A percentile compares a stretch with the other conserved stretches of the same genome.
Conservation (phyloP, 177 flowering plant species). For the Vitis hybrid region DNA sequence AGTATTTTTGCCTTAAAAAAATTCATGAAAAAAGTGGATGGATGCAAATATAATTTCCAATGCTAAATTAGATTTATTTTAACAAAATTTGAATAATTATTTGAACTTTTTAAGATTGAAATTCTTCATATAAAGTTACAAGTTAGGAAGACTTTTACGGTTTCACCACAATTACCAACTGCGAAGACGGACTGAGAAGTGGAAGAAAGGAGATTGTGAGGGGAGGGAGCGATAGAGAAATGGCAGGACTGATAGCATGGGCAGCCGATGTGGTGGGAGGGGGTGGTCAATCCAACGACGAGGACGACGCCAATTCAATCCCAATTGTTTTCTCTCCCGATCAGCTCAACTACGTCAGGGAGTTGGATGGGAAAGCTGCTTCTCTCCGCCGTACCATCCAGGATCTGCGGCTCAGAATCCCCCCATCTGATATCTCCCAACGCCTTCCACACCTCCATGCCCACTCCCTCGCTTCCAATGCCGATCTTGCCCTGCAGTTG, state of each 20-base stretch:
- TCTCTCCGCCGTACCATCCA: slow-evolving; percentile 76
- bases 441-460: slow-evolving; percentile 96
- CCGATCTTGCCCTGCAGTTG: slow-evolving; percentile 76
- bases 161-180: too few species aligned
- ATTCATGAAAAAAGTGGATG: too few species aligned
- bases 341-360: slow-evolving; percentile 55
- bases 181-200: too few species aligned
- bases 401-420: slow-evolving; percentile 80
- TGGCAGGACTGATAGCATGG: slow-evolving; percentile 97
- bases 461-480: slow-evolving; percentile 85
- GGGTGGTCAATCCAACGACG: slow-evolving; percentile 35
- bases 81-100: too few species aligned
- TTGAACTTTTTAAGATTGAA: too few species aligned
- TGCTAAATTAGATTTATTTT: too few species aligned
- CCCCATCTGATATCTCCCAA: slow-evolving; percentile 82
- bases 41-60: too few species aligned
- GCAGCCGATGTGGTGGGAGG: slow-evolving; percentile 87
- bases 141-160: too few species aligned
- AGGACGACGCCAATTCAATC: slow-evolving; percentile 35
- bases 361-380: slow-evolving; percentile 56
- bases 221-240: slow-evolving; percentile 26
- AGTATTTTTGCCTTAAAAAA: too few species aligned
- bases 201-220: not conserved
- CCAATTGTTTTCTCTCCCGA: slow-evolving; percentile 65
- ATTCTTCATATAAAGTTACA: too few species aligned